Conservation (phyloP, 805 yeast species). For the Teunomyces pallodes region DNA sequence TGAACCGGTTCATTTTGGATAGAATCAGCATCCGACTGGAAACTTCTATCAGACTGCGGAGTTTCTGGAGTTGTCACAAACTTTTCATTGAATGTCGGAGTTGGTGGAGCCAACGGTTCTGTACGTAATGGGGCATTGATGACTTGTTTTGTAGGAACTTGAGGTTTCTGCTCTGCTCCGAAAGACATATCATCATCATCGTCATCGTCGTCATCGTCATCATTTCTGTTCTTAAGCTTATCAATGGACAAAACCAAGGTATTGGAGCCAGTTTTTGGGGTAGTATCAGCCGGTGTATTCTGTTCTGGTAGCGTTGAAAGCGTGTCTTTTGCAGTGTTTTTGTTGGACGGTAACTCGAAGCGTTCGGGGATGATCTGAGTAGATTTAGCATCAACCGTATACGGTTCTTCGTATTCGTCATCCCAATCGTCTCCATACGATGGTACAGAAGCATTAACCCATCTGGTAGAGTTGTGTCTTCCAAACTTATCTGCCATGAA, state of each 20-base stretch:
- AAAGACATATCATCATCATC: not conserved
- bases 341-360: slow-evolving; percentile 7
- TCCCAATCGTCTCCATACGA: slow-evolving; percentile 43
- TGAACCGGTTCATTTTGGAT: slow-evolving; percentile 36
- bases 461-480: slow-evolving; percentile 42
- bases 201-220: slow-evolving; percentile 11
- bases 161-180: slow-evolving; percentile 2
- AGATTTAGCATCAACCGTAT: not conserved
- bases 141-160: slow-evolving; percentile 1
- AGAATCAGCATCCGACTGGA: slow-evolving; percentile 38
- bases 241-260: slow-evolving; percentile 38
- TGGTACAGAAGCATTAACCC: slow-evolving; percentile 45
- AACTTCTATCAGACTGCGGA: slow-evolving; percentile 36
- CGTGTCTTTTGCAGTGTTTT: not conserved
- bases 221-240: slow-evolving; percentile 10
- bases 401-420: slow-evolving; percentile 22
- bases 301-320: not conserved
- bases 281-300: not conserved
- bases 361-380: slow-evolving; percentile 5
- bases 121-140: not conserved
- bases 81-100: slow-evolving; percentile 22
- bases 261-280: slow-evolving; percentile 4
- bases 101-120: slow-evolving; percentile 21
- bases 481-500: slow-evolving; percentile 35
- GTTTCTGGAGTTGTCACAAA: slow-evolving; percentile 24